phyloP scores from a whole-genome alignment of 2,329 filamentous ascomycete species.

The Tolypocladium capitatum region DNA sequence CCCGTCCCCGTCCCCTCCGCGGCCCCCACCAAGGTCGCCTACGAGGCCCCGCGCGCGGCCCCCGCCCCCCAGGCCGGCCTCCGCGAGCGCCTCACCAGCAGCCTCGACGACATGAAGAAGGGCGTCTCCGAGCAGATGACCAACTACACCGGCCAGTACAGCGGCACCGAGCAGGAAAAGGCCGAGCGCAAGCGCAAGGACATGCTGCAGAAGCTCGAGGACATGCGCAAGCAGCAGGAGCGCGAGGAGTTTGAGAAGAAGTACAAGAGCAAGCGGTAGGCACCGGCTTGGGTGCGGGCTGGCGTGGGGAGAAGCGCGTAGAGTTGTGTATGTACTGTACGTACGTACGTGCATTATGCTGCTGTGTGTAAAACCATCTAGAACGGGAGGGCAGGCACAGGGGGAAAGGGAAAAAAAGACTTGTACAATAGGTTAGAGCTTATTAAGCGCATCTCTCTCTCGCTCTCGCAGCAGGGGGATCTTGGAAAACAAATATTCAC shows the following conservation, averaged over 20 bases:
- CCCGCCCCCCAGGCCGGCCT: conserved; percentile 10
- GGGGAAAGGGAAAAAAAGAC: neutral
- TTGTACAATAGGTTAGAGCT: neutral
- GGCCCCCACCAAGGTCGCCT: conserved; percentile 11
- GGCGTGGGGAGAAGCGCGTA: neutral
- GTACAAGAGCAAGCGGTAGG: conserved; percentile 19
- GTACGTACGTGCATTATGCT: neutral
- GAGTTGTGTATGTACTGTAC: neutral
- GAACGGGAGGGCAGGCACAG: neutral
- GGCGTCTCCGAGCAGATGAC: conserved; percentile 19
- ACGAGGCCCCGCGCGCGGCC: conserved; percentile 20
- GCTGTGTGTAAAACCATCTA: conserved; percentile 7
- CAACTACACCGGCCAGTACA: conserved; percentile 20
- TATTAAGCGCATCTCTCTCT: neutral
- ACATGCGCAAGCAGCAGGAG: conserved; percentile 20
- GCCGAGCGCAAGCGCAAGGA: conserved; percentile 22
- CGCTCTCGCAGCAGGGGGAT: neutral
- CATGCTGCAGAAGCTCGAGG: conserved; percentile 20
- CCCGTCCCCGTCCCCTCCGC: conserved; percentile 9
- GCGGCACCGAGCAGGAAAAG: conserved; percentile 18
- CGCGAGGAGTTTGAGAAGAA: conserved; percentile 26
- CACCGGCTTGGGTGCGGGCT: neutral
- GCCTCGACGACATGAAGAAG: conserved; percentile 24
- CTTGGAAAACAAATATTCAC: neutral
- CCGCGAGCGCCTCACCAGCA: conserved; percentile 18